Conservation (phyloP, 768 basidiomycete genomes). For the Tricholoma hemisulphureum region DNA sequence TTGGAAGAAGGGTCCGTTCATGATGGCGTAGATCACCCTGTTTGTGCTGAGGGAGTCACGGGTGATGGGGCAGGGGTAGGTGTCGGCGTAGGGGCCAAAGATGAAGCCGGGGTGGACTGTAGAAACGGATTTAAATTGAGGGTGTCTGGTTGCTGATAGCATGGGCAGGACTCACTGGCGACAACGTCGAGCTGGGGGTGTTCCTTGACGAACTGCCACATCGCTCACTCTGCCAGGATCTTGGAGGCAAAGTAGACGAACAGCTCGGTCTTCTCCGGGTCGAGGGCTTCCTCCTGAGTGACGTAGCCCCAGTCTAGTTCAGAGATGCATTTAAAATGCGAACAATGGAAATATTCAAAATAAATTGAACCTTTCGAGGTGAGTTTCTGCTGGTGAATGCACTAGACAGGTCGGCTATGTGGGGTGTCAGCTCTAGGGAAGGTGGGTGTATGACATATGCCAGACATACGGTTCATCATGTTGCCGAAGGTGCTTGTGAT, state of each 20-base stretch:
- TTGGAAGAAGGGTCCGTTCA: slow-evolving; percentile 23
- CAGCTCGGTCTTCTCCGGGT: slow-evolving; percentile 23
- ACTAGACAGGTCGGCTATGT: slow-evolving; percentile 20
- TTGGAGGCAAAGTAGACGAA: slow-evolving; percentile 44
- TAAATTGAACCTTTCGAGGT: slow-evolving; percentile 17
- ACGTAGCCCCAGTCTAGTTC: slow-evolving; percentile 34
- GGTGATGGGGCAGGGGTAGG: slow-evolving; percentile 28
- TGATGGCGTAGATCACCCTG: slow-evolving; percentile 25
- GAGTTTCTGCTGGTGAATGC: slow-evolving; percentile 23
- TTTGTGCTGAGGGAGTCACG: slow-evolving; percentile 29
- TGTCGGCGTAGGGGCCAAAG: slow-evolving; percentile 35
- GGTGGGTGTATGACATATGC: too few relatives aligned
- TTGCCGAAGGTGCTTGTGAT: slow-evolving; percentile 35
- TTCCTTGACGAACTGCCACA: slow-evolving; percentile 45
- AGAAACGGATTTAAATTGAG: too few relatives aligned
- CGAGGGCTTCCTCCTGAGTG: slow-evolving; percentile 29
- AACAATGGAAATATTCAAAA: not conserved
- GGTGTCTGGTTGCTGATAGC: not conserved
- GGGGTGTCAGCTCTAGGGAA: too few relatives aligned
- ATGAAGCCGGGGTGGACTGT: slow-evolving; percentile 39
- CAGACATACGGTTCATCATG: slow-evolving; percentile 25
- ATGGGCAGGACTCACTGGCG: slow-evolving; percentile 31
- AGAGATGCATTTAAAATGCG: not conserved
- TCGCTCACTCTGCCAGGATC: slow-evolving; percentile 38
- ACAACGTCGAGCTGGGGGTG: slow-evolving; percentile 37